These are phyloP conservation scores for Quercus alba DNA, from an alignment of 306 rosid species.

Conservation along the genomic window DNA sequence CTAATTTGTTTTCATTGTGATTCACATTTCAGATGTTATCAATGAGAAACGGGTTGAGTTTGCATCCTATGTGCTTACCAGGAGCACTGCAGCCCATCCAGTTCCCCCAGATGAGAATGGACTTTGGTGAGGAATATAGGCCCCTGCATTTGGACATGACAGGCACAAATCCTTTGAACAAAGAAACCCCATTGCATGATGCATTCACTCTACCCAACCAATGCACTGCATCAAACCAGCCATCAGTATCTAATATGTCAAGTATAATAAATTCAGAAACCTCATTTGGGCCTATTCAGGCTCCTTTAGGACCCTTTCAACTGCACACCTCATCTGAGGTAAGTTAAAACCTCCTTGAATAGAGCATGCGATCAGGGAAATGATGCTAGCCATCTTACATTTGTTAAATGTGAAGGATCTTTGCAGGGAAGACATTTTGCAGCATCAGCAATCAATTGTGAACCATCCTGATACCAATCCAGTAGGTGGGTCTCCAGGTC, in stretches of 20 bases:
- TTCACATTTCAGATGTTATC: conserved; percentile 71
- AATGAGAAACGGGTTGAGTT: conserved; percentile 79
- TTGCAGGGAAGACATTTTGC: conserved; percentile 38
- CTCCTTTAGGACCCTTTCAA: conserved; percentile 48
- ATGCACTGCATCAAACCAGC: conserved; percentile 37
- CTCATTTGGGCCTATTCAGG: conserved; percentile 37
- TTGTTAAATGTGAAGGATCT: conserved; percentile 32
- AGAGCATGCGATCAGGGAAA: neutral
- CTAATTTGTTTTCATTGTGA: conserved; percentile 10
- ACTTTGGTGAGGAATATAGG: conserved; percentile 53
- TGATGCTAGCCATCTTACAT: conserved; percentile 15
- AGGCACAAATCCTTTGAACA: conserved; percentile 45
- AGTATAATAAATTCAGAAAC: conserved; percentile 40
- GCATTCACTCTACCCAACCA: conserved; percentile 39
- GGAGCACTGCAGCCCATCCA: conserved; percentile 53
- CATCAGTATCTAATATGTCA: conserved; percentile 43
- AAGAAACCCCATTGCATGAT: conserved; percentile 49
- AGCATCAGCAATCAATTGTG: conserved; percentile 37
- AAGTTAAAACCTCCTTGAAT: conserved; percentile 11
- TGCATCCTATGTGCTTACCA: conserved; percentile 74
- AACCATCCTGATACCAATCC: conserved; percentile 35
- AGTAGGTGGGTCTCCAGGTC: conserved; percentile 40
- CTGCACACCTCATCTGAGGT: conserved; percentile 51
- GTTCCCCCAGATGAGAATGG: conserved; percentile 49
- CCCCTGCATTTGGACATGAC: conserved; percentile 42